Evolutionary conservation across 73 alveolate genomes (phyloP).

Genomic region (Tetrahymena thermophila): DNA sequence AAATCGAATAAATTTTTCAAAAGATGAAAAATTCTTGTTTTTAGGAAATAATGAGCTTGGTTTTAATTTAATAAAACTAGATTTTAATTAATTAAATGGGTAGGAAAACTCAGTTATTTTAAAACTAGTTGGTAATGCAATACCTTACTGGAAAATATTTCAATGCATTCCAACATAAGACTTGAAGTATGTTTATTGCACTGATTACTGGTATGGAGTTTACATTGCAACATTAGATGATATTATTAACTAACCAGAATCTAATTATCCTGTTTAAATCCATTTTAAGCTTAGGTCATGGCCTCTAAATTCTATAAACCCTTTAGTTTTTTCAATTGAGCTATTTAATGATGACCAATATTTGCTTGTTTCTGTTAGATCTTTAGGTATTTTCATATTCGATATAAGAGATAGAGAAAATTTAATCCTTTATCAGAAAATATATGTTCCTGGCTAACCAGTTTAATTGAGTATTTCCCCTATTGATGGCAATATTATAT

Average conservation of each 20-base stretch:
- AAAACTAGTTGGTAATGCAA: background rate
- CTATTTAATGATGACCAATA: background rate
- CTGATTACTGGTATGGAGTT: background rate
- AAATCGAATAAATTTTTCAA: background rate
- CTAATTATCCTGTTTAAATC: background rate
- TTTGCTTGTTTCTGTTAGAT: background rate
- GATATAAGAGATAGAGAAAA: background rate
- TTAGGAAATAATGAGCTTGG: background rate
- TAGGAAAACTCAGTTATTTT: background rate
- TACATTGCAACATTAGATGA: background rate
- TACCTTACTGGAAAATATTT: background rate
- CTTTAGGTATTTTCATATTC: background rate
- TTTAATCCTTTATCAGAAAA: background rate
- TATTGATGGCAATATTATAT: background rate
- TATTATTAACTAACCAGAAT: background rate
- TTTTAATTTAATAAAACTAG: background rate
- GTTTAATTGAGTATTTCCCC: background rate
- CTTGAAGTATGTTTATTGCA: background rate
- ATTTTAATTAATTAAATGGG: background rate
- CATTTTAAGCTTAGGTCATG: background rate
- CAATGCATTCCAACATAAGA: background rate
- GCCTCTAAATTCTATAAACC: background rate
- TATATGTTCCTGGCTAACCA: background rate
- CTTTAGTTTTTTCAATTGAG: background rate
- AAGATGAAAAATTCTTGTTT: background rate